phyloP scores from a whole-genome alignment of 2,329 filamentous ascomycete genomes.

The Trichoderma sp. region DNA sequence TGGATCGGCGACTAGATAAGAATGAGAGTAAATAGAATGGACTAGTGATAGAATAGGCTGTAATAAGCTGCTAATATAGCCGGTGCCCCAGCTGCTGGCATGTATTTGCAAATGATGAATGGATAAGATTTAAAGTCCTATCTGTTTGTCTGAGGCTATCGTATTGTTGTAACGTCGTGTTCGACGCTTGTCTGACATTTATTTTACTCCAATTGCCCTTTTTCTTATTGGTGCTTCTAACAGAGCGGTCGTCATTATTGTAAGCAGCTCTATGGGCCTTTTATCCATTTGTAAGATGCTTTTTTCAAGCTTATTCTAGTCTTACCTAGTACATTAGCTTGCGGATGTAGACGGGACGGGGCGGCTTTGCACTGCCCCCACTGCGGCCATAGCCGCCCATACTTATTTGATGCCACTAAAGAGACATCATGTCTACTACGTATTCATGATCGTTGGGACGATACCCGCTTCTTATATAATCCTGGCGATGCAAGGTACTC shows the following conservation, averaged over 20 bases:
- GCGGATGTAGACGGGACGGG: not conserved
- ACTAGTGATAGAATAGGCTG: not conserved
- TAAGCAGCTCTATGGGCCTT: not conserved
- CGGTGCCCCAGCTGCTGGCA: not conserved
- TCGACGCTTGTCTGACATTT: not conserved
- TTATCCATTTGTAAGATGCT: not conserved
- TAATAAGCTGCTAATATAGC: not conserved
- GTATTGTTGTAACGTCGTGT: too few relatives aligned
- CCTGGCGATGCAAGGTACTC: too few relatives aligned
- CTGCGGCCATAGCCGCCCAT: not conserved
- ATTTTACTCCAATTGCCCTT: not conserved
- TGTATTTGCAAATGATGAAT: not conserved
- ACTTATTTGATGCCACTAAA: not conserved
- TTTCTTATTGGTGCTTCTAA: not conserved
- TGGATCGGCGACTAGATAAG: not conserved
- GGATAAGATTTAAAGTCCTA: not conserved
- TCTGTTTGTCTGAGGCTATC: not conserved
- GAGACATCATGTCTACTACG: not conserved
- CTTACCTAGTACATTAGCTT: not conserved
- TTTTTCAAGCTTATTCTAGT: not conserved
- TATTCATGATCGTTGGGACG: not conserved
- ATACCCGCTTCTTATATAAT: not conserved
- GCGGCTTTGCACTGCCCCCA: not conserved
- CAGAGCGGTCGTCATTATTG: not conserved
- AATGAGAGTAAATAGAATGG: not conserved